Base-by-base conservation (phyloP, 176 grass and related monocot species). In the Thalia dealbata region DNA sequence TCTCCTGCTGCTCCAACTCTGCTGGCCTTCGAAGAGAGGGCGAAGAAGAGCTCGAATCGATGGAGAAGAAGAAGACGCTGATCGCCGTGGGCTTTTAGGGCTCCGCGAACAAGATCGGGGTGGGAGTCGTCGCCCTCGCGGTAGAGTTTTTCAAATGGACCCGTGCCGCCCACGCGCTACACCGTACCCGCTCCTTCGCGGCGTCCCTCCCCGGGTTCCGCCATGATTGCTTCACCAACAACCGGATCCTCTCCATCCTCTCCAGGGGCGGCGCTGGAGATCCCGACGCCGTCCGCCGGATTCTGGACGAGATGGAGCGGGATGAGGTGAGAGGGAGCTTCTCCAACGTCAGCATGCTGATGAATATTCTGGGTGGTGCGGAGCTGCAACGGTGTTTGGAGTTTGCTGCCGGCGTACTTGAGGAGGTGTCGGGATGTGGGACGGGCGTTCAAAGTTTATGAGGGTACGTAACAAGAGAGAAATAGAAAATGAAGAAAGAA, bases 191-290 rank as follows among this genome's bases (percentile, higher is more conserved):
- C n/a, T n/a, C n/a, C 65, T 97, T 92, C 78, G 81, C 76, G 7
- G 73, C 69, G 28, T 83, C 83, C 61, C 60, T 91, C 77, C 82
- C 87, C 28, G 87, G 85, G 2, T 92, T 91, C 83, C 85, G 76
- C 27, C 90, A 92, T 72, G 85, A 92, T 61, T 88, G 83, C 77
- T 97, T 91, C 83, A 90, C 95, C 27, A 92, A 97, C 78, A 97
- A 97, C 78, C 87, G 95, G 52, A 79, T 91, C 55, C 74, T 97
- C 3, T 41, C 55, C 32, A 81, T 92, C 32, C 82, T 97, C 82
- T 82, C 82, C 74, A 66, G 81, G 42, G 27, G 10, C 64, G 68
- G 63, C 29, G 73, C 71, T 8, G 67, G 27, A 3, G 78, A 79
- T 46, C 22, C 75, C 42, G 9, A 23, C 38, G 75, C 84, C 67